Percentiles rank a stretch among this genome's conserved stretches.
Conservation (phyloP, 352 stramenopile genomes). For the Pythium pyrilobum region DNA sequence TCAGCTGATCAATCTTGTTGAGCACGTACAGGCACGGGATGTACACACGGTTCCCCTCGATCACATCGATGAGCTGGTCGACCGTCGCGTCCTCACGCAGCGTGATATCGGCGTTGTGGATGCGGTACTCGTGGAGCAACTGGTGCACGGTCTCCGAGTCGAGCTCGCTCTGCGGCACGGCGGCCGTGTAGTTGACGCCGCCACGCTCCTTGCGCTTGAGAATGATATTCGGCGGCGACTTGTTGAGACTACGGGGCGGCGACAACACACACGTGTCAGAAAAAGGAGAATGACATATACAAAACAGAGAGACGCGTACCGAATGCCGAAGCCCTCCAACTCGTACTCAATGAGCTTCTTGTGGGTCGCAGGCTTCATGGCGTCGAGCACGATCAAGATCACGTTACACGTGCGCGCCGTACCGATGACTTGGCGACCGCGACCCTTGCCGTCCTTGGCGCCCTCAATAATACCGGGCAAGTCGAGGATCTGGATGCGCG, state of each 20-base stretch:
- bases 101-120: conserved; percentile 97
- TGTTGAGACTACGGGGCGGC: conserved; percentile 85
- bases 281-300: too few relatives aligned
- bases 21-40: conserved; percentile 98
- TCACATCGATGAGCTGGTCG: conserved; percentile 99
- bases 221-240: conserved; percentile 95
- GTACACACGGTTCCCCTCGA: conserved; percentile 98
- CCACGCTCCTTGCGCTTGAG: conserved; percentile 96
- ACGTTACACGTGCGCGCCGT: conserved; percentile 97
- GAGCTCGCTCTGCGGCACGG: conserved; percentile 89
- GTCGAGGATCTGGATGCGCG: conserved; percentile 87
- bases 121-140: conserved; percentile 98
- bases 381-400: conserved; percentile 98
- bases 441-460: conserved; percentile 96
- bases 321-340: conserved; percentile 97
- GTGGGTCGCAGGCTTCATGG: conserved; percentile 96
- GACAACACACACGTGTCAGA: neutral
- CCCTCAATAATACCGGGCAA: conserved; percentile 98
- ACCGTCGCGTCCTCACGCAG: conserved; percentile 94
- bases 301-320: conserved; percentile 22
- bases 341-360: conserved; percentile 99
- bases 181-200: conserved; percentile 97
- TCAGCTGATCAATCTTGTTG: conserved; percentile 99
- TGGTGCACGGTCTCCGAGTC: conserved; percentile 92
- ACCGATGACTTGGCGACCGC: conserved; percentile 96